These are phyloP conservation scores for Globisporangium recalcitrans DNA, from an alignment of 352 stramenopile species.

Conservation along the genomic window DNA sequence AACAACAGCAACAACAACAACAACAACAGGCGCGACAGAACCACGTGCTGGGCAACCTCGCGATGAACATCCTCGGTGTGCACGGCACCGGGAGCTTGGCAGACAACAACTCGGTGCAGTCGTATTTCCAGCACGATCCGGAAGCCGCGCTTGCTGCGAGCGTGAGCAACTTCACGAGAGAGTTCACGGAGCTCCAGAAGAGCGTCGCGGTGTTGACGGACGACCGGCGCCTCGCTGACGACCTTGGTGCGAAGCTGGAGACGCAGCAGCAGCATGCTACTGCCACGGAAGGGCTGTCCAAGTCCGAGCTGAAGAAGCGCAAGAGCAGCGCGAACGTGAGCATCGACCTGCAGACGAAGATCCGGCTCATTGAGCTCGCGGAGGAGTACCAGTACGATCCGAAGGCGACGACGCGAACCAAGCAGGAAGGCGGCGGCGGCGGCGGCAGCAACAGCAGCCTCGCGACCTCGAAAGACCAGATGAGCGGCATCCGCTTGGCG, in stretches of 20 bases:
- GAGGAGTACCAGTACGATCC: slow-evolving; percentile 81
- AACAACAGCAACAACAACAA: slow-evolving; percentile 7
- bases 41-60: slow-evolving; percentile 11
- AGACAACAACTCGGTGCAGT: slow-evolving; percentile 21
- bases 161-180: slow-evolving; percentile 17
- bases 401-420: slow-evolving; percentile 37
- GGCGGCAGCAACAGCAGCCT: neutral
- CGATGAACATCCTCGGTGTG: slow-evolving; percentile 14
- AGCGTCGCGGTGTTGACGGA: slow-evolving; percentile 33
- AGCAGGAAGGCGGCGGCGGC: slow-evolving; percentile 24
- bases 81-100: neutral
- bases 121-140: slow-evolving; percentile 38
- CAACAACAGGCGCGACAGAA: slow-evolving; percentile 15
- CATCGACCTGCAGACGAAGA: slow-evolving; percentile 82
- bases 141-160: slow-evolving; percentile 9
- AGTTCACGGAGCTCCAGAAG: slow-evolving; percentile 49
- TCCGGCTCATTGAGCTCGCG: slow-evolving; percentile 74
- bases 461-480: slow-evolving; percentile 33
- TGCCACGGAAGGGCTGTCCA: slow-evolving; percentile 4
- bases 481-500: slow-evolving; percentile 70
- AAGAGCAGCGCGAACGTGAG: slow-evolving; percentile 56
- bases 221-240: slow-evolving; percentile 27
- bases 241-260: slow-evolving; percentile 19
- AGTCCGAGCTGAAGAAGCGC: slow-evolving; percentile 39
- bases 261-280: slow-evolving; percentile 21